Evolutionary conservation across 768 basidiomycete genomes (phyloP).

Genomic region (Tulasnella sp.): DNA sequence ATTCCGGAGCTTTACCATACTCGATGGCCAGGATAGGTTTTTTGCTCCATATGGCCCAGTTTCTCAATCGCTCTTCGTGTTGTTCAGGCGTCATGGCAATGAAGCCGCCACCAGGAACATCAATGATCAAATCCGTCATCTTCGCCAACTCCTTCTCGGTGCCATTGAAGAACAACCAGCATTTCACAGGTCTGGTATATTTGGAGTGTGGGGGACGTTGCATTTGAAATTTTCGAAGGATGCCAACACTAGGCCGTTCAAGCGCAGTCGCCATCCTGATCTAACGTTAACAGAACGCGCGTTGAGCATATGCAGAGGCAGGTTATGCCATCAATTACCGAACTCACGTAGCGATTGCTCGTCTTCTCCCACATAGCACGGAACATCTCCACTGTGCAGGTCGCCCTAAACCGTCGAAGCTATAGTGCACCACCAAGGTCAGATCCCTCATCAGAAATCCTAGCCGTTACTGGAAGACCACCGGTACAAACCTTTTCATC

Average conservation of each 20-base stretch:
- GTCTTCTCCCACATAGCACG: slow-evolving; percentile 97
- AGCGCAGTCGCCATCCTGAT: slow-evolving; percentile 50
- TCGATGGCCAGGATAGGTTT: slow-evolving; percentile 79
- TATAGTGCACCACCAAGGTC: slow-evolving; percentile 26
- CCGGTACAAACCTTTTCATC: slow-evolving; percentile 77
- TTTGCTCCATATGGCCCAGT: slow-evolving; percentile 72
- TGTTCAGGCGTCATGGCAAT: slow-evolving; percentile 93
- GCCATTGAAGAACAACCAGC: slow-evolving; percentile 71
- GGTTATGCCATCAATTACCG: neutral
- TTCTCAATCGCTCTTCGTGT: slow-evolving; percentile 84
- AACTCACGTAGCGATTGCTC: slow-evolving; percentile 73
- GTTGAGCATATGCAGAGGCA: neutral
- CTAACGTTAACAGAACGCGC: slow-evolving; percentile 30
- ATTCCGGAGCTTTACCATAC: slow-evolving; percentile 96
- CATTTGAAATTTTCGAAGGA: slow-evolving; percentile 68
- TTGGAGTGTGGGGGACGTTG: slow-evolving; percentile 67
- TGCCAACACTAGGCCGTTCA: slow-evolving; percentile 47
- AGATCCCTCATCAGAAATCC: neutral
- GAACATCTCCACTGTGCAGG: slow-evolving; percentile 94
- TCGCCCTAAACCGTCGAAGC: slow-evolving; percentile 84
- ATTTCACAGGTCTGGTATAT: slow-evolving; percentile 73
- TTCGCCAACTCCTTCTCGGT: slow-evolving; percentile 51
- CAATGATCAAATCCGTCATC: slow-evolving; percentile 74
- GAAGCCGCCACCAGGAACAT: slow-evolving; percentile 94
- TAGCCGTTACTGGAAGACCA: neutral